Evolutionary conservation across 2,329 filamentous ascomycete genomes (phyloP).

Genomic region (Cytospora piceae): DNA sequence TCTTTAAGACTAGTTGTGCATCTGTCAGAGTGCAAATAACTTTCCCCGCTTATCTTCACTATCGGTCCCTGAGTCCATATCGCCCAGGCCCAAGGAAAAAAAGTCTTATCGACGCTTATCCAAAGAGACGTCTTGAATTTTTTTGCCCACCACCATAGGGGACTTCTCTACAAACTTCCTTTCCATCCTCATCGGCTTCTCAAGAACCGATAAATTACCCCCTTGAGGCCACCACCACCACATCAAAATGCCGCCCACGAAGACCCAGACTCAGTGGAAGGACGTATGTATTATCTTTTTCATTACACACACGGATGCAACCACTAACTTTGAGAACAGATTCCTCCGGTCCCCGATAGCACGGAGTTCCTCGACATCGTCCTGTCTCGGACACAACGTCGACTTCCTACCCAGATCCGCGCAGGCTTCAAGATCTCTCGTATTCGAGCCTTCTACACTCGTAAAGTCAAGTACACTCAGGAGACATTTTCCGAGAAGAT

Average conservation of each 20-base stretch:
- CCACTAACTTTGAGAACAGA: conserved; percentile 63
- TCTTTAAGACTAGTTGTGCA: not conserved
- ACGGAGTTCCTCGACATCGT: conserved; percentile 99
- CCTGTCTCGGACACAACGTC: conserved; percentile 87
- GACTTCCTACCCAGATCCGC: conserved; percentile 90
- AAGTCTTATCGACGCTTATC: conserved; percentile 4
- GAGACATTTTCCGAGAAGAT: conserved; percentile 98
- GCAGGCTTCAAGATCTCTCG: conserved; percentile 94
- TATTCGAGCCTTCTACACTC: conserved; percentile 91
- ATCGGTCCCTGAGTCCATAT: not conserved
- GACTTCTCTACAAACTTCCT: conserved; percentile 1
- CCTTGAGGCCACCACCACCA: conserved; percentile 6
- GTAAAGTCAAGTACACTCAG: conserved; percentile 97
- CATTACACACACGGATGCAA: not conserved
- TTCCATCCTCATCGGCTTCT: not conserved
- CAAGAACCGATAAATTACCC: not conserved
- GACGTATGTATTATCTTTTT: conserved; percentile 1
- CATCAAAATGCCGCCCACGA: conserved; percentile 24
- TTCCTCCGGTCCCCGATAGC: conserved; percentile 85
- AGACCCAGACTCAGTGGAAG: conserved; percentile 29
- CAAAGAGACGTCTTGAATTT: not conserved
- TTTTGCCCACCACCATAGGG: not conserved
- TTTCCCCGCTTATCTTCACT: not conserved
- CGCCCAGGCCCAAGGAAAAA: not conserved
- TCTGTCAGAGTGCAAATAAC: not conserved